Conservation (phyloP, 805 yeast genomes). For the Hanseniaspora valbyensis region DNA sequence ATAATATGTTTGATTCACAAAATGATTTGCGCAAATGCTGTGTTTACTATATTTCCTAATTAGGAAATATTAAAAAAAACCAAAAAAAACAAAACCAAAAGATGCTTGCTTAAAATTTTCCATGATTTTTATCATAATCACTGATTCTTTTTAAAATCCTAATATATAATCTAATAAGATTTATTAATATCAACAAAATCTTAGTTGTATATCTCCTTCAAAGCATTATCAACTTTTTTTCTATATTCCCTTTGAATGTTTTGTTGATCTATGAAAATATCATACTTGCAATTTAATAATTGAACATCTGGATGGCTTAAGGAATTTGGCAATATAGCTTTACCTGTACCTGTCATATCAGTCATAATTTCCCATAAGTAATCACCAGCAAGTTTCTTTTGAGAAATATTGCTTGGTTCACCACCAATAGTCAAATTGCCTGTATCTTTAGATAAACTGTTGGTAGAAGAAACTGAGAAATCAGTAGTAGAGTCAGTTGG, state of each 20-base stretch:
- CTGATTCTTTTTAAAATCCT: no score
- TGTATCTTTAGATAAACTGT: neutral
- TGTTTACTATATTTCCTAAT: neutral
- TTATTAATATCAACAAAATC: no score
- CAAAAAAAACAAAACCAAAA: no score
- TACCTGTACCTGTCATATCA: slow-evolving; percentile 71
- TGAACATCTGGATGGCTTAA: slow-evolving; percentile 51
- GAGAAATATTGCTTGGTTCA: neutral
- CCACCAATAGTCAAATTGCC: neutral
- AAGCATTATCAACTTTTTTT: slow-evolving; percentile 42
- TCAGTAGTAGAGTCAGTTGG: slow-evolving; percentile 29
- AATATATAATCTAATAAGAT: no score
- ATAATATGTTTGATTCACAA: neutral
- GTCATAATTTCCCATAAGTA: slow-evolving; percentile 81
- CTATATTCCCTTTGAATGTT: slow-evolving; percentile 70
- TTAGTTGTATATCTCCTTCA: slow-evolving; percentile 23
- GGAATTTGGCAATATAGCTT: slow-evolving; percentile 58
- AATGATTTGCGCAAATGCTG: neutral
- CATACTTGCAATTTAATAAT: slow-evolving; percentile 67
- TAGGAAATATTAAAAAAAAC: neutral
- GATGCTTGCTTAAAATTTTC: neutral
- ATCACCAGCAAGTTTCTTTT: slow-evolving; percentile 40
- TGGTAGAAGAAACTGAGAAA: neutral
- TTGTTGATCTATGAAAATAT: slow-evolving; percentile 80
- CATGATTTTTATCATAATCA: no score